These are phyloP conservation scores for Neopestalotiopsis sp. DNA, from an alignment of 2,329 filamentous ascomycete genomes.

Conservation along the genomic window DNA sequence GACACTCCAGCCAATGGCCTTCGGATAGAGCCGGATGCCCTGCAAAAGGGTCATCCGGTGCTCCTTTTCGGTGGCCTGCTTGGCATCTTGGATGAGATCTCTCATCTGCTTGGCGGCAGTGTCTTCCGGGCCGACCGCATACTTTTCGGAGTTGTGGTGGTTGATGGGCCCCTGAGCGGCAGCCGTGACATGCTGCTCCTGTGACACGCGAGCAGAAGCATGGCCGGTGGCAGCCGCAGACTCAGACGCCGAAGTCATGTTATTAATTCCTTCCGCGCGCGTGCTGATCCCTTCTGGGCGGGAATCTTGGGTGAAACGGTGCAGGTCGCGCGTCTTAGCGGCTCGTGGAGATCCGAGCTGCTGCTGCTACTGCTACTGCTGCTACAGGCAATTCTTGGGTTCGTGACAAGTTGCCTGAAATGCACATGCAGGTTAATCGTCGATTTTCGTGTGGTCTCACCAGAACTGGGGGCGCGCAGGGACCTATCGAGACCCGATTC, in stretches of 20 bases:
- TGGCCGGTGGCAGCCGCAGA: neutral
- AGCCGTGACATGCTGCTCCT: neutral
- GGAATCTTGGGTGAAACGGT: neutral
- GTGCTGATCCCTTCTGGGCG: neutral
- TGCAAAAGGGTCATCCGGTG: slow-evolving; percentile 75
- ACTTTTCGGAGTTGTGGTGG: neutral
- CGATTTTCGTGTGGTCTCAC: neutral
- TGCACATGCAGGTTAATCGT: neutral
- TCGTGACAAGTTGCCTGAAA: slow-evolving; percentile 17
- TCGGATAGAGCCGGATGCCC: slow-evolving; percentile 83
- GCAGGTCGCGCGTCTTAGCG: neutral
- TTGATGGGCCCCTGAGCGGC: neutral
- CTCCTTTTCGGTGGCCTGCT: slow-evolving; percentile 63
- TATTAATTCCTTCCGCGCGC: neutral
- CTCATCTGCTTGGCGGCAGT: slow-evolving; percentile 33
- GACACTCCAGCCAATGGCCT: slow-evolving; percentile 83
- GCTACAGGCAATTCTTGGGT: neutral
- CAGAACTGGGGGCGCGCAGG: neutral
- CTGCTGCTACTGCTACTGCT: slow-evolving; percentile 5
- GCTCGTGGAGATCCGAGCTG: slow-evolving; percentile 7
- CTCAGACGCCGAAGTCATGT: neutral
- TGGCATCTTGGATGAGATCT: slow-evolving; percentile 51
- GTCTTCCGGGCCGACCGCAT: slow-evolving; percentile 17
- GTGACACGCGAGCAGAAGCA: neutral
- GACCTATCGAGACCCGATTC: neutral